Evolutionary conservation across 1,284 basidiomycete genomes (phyloP).

Genomic region (Pholiota adiposa): DNA sequence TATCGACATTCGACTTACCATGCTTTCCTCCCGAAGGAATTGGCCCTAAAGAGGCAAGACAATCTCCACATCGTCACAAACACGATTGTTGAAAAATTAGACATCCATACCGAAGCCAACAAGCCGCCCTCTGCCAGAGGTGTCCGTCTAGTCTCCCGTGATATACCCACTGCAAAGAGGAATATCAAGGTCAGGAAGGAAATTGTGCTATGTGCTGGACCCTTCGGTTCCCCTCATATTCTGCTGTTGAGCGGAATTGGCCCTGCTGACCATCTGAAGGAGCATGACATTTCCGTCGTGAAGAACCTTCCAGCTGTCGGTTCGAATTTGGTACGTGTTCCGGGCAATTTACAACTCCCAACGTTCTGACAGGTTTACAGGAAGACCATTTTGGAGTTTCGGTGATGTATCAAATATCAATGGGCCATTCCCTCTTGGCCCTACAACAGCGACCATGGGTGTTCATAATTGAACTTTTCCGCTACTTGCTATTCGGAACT

Average conservation of each 20-base stretch:
- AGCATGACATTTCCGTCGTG: conserved; percentile 34
- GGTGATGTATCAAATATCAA: conserved; percentile 15
- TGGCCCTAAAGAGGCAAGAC: conserved; percentile 8
- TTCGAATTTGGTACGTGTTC: conserved; percentile 40
- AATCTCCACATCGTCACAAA: conserved; percentile 15
- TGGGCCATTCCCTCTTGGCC: conserved; percentile 7
- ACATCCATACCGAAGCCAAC: background rate
- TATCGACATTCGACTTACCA: conserved; percentile 13
- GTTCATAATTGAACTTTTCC: conserved; percentile 11
- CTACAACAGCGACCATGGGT: conserved; percentile 11
- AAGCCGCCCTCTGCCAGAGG: conserved; percentile 1
- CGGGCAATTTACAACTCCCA: conserved; percentile 32
- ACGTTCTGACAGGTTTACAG: conserved; percentile 51
- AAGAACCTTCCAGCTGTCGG: conserved; percentile 44
- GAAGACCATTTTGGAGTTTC: conserved; percentile 43
- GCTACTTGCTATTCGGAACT: conserved; percentile 11
- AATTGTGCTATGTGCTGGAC: conserved; percentile 14
- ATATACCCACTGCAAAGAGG: background rate
- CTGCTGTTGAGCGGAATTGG: conserved; percentile 60
- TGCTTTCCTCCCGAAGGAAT: conserved; percentile 9
- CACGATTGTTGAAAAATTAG: conserved; percentile 10
- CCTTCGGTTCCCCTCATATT: conserved; percentile 43
- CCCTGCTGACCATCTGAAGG: conserved; percentile 34
- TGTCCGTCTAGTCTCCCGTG: conserved; percentile 5
- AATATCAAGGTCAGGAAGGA: conserved; percentile 12